Percentiles rank a stretch among this genome's conserved stretches.
Evolutionary conservation across 116 monocot species (phyloP).

Genomic region (Zostera marina): DNA sequence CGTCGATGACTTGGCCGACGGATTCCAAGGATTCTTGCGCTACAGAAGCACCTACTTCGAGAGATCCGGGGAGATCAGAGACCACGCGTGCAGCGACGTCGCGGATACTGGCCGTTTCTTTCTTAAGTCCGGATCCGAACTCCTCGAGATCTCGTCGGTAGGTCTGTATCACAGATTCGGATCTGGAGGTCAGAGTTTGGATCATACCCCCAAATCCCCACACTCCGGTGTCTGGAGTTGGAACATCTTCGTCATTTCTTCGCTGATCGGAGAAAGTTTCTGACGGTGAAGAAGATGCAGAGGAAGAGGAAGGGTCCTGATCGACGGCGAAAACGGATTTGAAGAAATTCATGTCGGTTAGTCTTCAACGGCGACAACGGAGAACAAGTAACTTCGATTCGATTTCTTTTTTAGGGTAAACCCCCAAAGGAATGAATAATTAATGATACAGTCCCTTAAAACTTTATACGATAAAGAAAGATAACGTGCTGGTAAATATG

Average conservation of each 20-base stretch:
- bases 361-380: not conserved
- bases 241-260: not conserved
- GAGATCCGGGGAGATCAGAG: conserved; percentile 39
- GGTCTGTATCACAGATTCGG: conserved; percentile 76
- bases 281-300: no score
- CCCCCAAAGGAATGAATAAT: no score
- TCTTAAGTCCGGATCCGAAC: conserved; percentile 82
- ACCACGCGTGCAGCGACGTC: conserved; percentile 63
- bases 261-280: no score
- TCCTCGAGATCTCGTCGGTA: conserved; percentile 84
- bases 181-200: conserved; percentile 55
- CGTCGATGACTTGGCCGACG: conserved; percentile 65
- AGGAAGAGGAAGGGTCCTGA: conserved; percentile 12
- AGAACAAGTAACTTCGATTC: no score
- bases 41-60: conserved; percentile 47
- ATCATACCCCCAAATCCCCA: conserved; percentile 48
- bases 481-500: no score
- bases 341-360: conserved; percentile 77
- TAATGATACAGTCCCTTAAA: no score
- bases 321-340: conserved; percentile 65
- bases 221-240: not conserved
- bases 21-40: conserved; percentile 66
- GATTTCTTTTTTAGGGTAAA: no score
- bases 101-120: conserved; percentile 58
- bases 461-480: no score